Base-by-base conservation (phyloP, 768 basidiomycete species). In the Coprinopsis strossmayeri region DNA sequence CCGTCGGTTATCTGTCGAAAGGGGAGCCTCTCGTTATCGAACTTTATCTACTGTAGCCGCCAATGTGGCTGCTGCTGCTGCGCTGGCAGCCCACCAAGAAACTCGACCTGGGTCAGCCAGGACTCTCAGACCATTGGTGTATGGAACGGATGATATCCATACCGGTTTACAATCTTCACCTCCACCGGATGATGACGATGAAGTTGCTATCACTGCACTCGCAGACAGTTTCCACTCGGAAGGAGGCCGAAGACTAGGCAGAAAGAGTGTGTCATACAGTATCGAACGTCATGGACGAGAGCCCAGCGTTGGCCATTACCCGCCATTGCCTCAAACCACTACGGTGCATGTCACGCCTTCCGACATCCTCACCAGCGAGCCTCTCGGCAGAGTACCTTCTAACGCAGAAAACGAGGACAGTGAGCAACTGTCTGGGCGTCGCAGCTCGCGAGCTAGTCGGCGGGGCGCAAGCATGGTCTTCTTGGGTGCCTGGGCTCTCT, bases 181-280 rank as follows among this genome's bases (percentile, higher is more conserved):
- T 5, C 30, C 26, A 35, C 32, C n/a, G 5, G 67, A 64, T 28
- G 73, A 69, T 25, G 76, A 77, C 11, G 76, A 77, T 41, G 82
- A 81, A 5, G 70, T 73, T 4, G 70, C 75, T 4, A 70, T 77
- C 11, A 65, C 79, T 20, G 71, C 74, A 4, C 70, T 92, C 61
- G 73, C 79, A 2, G 86, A 87, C 24, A 90, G 88, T 56, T 80
- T 88, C 57, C 77, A 84, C 59, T 92, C 91, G 0, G 91, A 92
- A 47, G 65, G 73, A 17, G 78, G 77, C 2, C 66, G 70, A 34
- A 64, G 67, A 21, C 58, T 60, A 12, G 56, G 68, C 12, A 68
- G 72, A 45, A 82, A 79, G 59, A 76, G 74, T 23, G 74, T 84
- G 5, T 81, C 81, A 1, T 89, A 84, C 84, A 86, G 79, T 57